A percentile compares a stretch with the other conserved stretches of the same genome.
phyloP scores from a whole-genome alignment of 768 basidiomycete genomes.

The Lactifluus subvellereus region DNA sequence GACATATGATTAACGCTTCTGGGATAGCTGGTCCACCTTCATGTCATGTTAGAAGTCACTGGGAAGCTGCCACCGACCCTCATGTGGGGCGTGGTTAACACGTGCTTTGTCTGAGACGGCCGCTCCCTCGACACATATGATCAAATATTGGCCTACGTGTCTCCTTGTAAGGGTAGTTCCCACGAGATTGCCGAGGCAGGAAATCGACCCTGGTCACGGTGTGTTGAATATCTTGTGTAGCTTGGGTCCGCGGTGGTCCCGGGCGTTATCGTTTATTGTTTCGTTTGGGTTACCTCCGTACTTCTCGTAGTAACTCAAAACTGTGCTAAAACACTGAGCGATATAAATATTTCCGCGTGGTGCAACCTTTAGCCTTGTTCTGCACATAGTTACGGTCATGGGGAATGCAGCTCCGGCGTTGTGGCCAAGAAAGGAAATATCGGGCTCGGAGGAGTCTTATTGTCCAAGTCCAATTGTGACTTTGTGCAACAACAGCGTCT shows the following conservation, averaged over 20 bases:
- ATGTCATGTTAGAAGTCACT: too few species aligned
- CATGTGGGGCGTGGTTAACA: background rate
- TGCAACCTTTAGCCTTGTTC: background rate
- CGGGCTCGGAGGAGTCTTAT: background rate
- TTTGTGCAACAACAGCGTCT: background rate
- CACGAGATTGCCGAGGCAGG: too few species aligned
- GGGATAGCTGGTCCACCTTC: too few species aligned
- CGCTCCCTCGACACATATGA: too few species aligned
- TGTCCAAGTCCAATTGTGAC: background rate
- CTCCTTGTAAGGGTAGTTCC: too few species aligned
- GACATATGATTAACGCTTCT: too few species aligned
- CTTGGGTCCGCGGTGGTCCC: background rate
- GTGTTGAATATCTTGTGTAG: too few species aligned
- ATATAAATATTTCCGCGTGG: background rate
- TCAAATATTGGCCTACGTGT: too few species aligned
- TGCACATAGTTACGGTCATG: background rate
- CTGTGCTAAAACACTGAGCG: too few species aligned
- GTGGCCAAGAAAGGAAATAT: slow-evolving; percentile 12
- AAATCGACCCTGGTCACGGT: too few species aligned
- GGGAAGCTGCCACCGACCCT: background rate
- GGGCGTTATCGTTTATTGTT: background rate
- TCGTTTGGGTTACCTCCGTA: background rate
- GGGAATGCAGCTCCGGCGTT: background rate
- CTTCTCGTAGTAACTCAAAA: too few species aligned
- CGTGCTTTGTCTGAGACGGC: too few species aligned